A percentile compares a stretch with the other conserved stretches of the same genome.
These are phyloP conservation scores for Nakaseomyces uthaithaninus DNA, from an alignment of 1,139 yeast genomes.

Conservation along the genomic window DNA sequence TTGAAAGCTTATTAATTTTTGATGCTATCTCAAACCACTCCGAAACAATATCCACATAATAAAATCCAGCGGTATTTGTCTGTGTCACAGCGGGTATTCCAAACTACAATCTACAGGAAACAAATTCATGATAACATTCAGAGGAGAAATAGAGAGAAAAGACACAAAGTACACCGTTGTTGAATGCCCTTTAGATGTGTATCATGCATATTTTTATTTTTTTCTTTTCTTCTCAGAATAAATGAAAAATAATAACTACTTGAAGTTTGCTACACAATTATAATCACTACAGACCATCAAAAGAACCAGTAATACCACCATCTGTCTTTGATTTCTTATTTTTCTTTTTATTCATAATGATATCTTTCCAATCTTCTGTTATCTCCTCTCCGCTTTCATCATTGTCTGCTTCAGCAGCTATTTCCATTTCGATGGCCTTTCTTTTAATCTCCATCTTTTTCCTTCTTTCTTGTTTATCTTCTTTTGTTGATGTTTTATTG, in stretches of 20 bases:
- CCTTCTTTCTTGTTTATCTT: conserved; percentile 52
- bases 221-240: too few species aligned
- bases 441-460: conserved; percentile 56
- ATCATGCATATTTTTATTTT: too few species aligned
- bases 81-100: background rate
- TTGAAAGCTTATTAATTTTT: conserved; percentile 56
- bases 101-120: too few species aligned
- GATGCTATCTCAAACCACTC: conserved; percentile 44
- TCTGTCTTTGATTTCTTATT: conserved; percentile 23
- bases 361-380: conserved; percentile 80
- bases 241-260: too few species aligned
- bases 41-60: background rate
- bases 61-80: background rate
- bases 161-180: too few species aligned
- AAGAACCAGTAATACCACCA: conserved; percentile 46
- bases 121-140: too few species aligned
- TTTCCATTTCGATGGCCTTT: conserved; percentile 52
- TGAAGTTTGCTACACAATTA: too few species aligned
- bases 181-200: too few species aligned
- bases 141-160: too few species aligned
- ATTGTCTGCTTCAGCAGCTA: conserved; percentile 32
- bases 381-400: conserved; percentile 45
- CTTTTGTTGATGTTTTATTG: conserved; percentile 54
- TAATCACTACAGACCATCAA: conserved; percentile 60
- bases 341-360: conserved; percentile 58